These are phyloP conservation scores for Biancaea sappan DNA, from an alignment of 306 rosid genomes.

Conservation along the genomic window DNA sequence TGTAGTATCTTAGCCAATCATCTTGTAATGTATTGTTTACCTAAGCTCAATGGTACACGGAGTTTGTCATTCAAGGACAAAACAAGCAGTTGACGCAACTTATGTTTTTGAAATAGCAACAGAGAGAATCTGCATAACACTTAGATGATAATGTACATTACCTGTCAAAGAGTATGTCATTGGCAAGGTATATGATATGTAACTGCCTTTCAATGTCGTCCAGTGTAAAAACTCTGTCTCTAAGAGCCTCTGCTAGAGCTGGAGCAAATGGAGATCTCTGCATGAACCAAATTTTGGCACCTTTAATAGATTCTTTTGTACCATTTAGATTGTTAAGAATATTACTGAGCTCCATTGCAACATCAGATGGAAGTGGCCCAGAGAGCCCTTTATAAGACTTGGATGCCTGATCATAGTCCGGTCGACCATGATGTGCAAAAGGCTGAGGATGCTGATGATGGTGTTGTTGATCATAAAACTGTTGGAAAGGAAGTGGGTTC, in stretches of 20 bases:
- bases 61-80: neutral
- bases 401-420: slow-evolving; percentile 80
- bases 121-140: neutral
- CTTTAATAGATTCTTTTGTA: slow-evolving; percentile 89
- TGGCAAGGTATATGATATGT: slow-evolving; percentile 86
- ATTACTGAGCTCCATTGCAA: slow-evolving; percentile 68
- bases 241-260: slow-evolving; percentile 86
- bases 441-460: slow-evolving; percentile 75
- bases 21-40: neutral
- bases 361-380: slow-evolving; percentile 92
- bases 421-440: slow-evolving; percentile 70
- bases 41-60: neutral
- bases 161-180: slow-evolving; percentile 97
- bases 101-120: neutral
- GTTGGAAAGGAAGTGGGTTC: slow-evolving; percentile 65
- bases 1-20: neutral
- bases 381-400: slow-evolving; percentile 78
- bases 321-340: slow-evolving; percentile 79
- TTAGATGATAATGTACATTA: slow-evolving; percentile 26
- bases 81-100: neutral
- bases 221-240: slow-evolving; percentile 72
- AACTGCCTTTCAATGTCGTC: slow-evolving; percentile 94
- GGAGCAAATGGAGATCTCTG: slow-evolving; percentile 96
- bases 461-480: slow-evolving; percentile 74
- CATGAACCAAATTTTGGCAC: slow-evolving; percentile 97